Conservation (phyloP, 2,329 filamentous ascomycete genomes). For the Colletotrichum filicis region DNA sequence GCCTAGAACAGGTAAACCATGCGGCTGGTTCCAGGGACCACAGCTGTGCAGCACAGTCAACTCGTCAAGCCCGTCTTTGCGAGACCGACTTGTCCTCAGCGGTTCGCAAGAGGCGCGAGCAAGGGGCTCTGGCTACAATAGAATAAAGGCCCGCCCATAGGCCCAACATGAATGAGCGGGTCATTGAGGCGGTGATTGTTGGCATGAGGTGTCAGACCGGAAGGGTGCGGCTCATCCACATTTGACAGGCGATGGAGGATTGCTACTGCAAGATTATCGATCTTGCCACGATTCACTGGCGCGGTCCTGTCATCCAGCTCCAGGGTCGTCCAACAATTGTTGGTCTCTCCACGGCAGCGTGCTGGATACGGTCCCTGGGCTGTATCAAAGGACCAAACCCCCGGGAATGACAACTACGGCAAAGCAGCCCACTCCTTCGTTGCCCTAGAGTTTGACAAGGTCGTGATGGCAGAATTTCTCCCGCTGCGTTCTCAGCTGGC, state of each 20-base stretch:
- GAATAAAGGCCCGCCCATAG: background rate
- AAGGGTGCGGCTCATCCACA: slow-evolving; percentile 23
- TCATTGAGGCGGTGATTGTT: background rate
- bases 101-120: background rate
- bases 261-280: slow-evolving; percentile 17
- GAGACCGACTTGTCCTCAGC: background rate
- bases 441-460: slow-evolving; percentile 6
- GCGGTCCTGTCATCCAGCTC: background rate
- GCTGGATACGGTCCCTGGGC: slow-evolving; percentile 3
- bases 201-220: background rate
- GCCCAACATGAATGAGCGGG: slow-evolving; percentile 6
- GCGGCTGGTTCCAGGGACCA: background rate
- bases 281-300: slow-evolving; percentile 15
- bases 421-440: slow-evolving; percentile 8
- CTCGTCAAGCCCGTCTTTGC: background rate
- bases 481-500: background rate
- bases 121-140: background rate
- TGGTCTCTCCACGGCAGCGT: slow-evolving; percentile 17
- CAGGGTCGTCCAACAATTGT: slow-evolving; percentile 1
- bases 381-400: slow-evolving; percentile 17
- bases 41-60: background rate
- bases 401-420: slow-evolving; percentile 4
- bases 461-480: slow-evolving; percentile 20
- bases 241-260: slow-evolving; percentile 19
- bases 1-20: background rate